Base-by-base conservation (phyloP, 1,139 yeast genomes). In the Debaryomyces nepalensis region DNA sequence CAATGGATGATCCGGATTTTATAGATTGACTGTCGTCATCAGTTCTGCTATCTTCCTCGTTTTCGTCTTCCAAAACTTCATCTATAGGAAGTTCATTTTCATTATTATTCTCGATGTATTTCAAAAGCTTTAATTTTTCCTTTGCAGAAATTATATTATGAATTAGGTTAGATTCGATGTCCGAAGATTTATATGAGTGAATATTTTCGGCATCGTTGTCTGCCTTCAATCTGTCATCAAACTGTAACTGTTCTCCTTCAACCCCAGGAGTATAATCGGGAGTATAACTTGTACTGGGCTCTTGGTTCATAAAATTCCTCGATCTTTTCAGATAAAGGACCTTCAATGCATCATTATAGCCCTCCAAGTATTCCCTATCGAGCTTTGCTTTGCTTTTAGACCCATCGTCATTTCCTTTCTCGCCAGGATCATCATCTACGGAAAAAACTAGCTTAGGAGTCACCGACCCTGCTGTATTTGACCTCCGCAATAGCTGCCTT, bases 341-440 rank as follows among this genome's bases (percentile, higher is more conserved):
- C 51, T 79, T 71, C 41, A 86, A 57, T 0, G 91, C 95, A 56
- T 84, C 93, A 32, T 75, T 76, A 51, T 81, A 82, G 0, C 93
- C 93, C 57, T 84, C 95, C 27, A 81, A 56, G 53, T 85, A 85
- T 47, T 83, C 84, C 18, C 84, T 60, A 49, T 80, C 84, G 39
- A 37, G 6, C n/a, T 34, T 34, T 14, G 11, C 19, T 30, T 34
- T 37, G 34, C 44, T 49, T 16, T 45, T 40, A 53, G 52, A 78
- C 18, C 44, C 52, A 2, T 46, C 53, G 7, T 49, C 86, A 11
- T 75, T 76, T 47, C 79, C 83, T 9, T 79, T 68, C 45, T 80
- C 84, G 52, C 59, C 58, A 16, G 70, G 64, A 47, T 84, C 88
- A 58, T 87, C 95, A 59, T 87, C 96, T 0, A 87, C 93, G 20